A percentile compares a stretch with the other conserved stretches of the same genome.
These are phyloP conservation scores for Croton laevigatus DNA, from an alignment of 441 rosid genomes.

Conservation along the genomic window DNA sequence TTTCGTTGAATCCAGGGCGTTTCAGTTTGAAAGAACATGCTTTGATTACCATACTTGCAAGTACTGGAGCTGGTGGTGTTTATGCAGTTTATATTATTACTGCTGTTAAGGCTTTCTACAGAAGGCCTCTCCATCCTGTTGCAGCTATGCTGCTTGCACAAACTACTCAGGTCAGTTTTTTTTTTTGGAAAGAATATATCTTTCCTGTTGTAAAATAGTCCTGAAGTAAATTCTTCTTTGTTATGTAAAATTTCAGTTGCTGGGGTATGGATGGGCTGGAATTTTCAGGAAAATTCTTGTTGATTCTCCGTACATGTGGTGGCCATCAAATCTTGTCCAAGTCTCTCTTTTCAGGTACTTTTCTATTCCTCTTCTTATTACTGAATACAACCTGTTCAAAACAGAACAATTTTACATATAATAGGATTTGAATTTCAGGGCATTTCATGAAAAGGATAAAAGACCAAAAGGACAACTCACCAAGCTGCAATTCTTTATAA, in stretches of 20 bases:
- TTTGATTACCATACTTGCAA: constrained; percentile 67
- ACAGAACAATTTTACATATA: neutral
- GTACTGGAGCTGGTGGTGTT: constrained; percentile 54
- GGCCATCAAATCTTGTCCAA: constrained; percentile 75
- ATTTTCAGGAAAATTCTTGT: constrained; percentile 62
- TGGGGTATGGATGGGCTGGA: constrained; percentile 94
- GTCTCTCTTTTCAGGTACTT: constrained; percentile 70
- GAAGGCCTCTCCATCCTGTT: constrained; percentile 36
- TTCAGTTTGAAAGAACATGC: constrained; percentile 71
- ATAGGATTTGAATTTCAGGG: constrained; percentile 34
- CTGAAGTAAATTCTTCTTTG: neutral
- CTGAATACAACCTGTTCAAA: neutral
- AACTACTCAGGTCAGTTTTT: constrained; percentile 59
- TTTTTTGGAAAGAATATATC: neutral
- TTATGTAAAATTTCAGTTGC: constrained; percentile 41
- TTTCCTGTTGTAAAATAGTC: neutral
- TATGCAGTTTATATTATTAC: constrained; percentile 58
- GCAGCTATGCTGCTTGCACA: constrained; percentile 69
- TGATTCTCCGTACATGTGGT: constrained; percentile 94
- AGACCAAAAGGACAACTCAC: constrained; percentile 48
- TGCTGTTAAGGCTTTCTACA: constrained; percentile 60
- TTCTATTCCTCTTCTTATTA: neutral
- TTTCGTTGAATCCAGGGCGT: constrained; percentile 75
- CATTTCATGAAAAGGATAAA: constrained; percentile 69
- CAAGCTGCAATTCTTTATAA: constrained; percentile 63